phyloP scores from a whole-genome alignment of 2,329 filamentous ascomycete species.

The Colletotrichum gigasporum region DNA sequence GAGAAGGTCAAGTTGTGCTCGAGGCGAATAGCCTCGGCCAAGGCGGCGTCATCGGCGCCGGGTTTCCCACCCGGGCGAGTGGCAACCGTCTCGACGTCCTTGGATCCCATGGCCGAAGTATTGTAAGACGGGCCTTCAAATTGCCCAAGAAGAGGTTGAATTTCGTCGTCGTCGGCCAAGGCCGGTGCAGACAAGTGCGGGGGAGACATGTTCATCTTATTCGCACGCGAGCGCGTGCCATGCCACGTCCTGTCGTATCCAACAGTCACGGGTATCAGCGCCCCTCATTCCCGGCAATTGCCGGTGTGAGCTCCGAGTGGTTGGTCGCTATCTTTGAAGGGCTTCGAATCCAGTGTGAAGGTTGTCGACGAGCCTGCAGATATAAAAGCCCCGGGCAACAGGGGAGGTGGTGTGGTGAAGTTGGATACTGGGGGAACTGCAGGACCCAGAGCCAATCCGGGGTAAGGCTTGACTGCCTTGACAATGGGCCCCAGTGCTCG shows the following conservation, averaged over 20 bases:
- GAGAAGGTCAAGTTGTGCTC: conserved; percentile 50
- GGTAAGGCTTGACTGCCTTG: background rate
- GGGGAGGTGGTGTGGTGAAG: conserved; percentile 9
- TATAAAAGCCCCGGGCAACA: conserved; percentile 1
- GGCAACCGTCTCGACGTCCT: conserved; percentile 1
- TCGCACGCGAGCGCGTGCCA: background rate
- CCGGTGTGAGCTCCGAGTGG: conserved; percentile 8
- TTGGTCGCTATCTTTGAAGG: conserved; percentile 1
- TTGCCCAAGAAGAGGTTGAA: conserved; percentile 12
- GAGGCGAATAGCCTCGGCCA: conserved; percentile 47
- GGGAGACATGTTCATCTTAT: conserved; percentile 15
- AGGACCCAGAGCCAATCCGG: background rate
- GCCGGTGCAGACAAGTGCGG: background rate
- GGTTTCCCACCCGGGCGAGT: conserved; percentile 1
- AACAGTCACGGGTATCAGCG: background rate
- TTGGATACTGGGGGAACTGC: background rate
- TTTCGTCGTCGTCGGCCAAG: conserved; percentile 6
- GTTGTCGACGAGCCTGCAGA: background rate
- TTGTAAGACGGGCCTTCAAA: background rate
- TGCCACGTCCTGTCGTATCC: background rate
- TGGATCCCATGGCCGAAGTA: conserved; percentile 7
- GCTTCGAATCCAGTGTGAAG: background rate
- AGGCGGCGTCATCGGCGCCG: conserved; percentile 31
- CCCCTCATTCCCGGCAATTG: conserved; percentile 14
- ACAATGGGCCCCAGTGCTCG: background rate